Evolutionary conservation across 805 yeast genomes (phyloP), one percentile per base, ranked within the genome.

Genomic region (Saccharomycopsis schoenii): DNA sequence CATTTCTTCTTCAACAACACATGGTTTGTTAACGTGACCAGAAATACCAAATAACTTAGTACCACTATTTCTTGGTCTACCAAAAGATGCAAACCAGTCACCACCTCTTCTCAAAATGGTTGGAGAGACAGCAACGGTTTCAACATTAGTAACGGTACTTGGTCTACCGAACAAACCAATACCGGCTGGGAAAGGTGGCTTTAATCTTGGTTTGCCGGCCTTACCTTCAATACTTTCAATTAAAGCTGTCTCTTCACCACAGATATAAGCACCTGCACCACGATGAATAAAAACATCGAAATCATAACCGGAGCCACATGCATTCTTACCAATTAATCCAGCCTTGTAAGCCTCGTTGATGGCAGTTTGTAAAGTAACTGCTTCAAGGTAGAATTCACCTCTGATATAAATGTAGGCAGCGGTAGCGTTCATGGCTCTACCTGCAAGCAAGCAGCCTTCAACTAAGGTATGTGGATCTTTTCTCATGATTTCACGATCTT

Each of bases 171-270:
- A 89, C 60, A 89, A 78, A 69, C 96, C 96, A 62, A 89, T 93
- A 69, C 96, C 96, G 41, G 96, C 96, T 41, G 96, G 96, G 82
- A 89, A 89, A 66, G 96, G 96, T 42, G 96, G 96, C 83, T 89
- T 89, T 73, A 89, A 81, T 75, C 96, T 84, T 67, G 96, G 96
- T 76, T 89, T 89, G 66, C 96, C 96, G 61, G 94, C 96, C 75
- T 89, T 89, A 68, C 96, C 96, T 76, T 89, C 96, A 60, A 89
- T 77, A 2, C 92, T 85, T 77, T 89, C 96, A 70, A 89, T 88
- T 71, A 89, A 77, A 4, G 96, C 91, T 52, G 96, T 89, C 75
- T 89, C 96, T 75, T 89, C 96, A 69, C 96, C 96, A 76, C 96
- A 89, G 58, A 89, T 81, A 74, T 89, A 89, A 11, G 96, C 96